These are phyloP conservation scores for Cadophora malorum DNA, from an alignment of 2,329 filamentous ascomycete species.

Conservation along the genomic window DNA sequence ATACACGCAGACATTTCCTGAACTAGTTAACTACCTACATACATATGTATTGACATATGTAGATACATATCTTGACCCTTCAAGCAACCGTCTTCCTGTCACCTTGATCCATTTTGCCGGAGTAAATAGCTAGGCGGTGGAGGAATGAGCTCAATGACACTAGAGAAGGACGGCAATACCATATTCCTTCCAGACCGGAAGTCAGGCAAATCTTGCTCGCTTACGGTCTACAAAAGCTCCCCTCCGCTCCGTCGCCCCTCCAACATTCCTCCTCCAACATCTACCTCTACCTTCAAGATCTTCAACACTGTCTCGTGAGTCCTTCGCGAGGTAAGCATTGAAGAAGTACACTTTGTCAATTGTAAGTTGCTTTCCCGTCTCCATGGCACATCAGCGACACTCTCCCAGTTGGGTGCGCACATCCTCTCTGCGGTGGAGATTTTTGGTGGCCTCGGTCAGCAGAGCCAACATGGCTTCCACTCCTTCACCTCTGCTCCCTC, in stretches of 20 bases:
- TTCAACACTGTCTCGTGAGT: slow-evolving; percentile 30
- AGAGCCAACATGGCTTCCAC: neutral
- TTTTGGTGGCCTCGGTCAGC: neutral
- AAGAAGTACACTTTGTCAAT: slow-evolving; percentile 15
- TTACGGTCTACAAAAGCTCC: neutral
- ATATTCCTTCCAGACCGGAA: neutral
- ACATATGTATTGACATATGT: neutral
- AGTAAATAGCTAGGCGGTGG: slow-evolving; percentile 12
- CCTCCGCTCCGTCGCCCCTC: neutral
- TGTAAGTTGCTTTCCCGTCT: slow-evolving; percentile 25
- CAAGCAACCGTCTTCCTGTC: neutral
- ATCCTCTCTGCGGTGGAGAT: neutral
- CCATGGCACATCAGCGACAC: neutral
- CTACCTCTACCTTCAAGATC: slow-evolving; percentile 16
- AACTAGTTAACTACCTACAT: neutral
- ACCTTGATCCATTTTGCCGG: neutral
- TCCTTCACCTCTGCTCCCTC: neutral
- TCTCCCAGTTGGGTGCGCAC: slow-evolving; percentile 1
- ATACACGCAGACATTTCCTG: neutral
- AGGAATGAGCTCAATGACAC: neutral
- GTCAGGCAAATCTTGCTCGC: slow-evolving; percentile 3
- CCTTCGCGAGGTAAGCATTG: slow-evolving; percentile 31
- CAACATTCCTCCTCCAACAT: neutral
- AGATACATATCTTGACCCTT: neutral
- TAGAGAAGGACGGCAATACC: neutral